These are phyloP conservation scores for Xylariaceae sp. DNA, from an alignment of 2,329 filamentous ascomycete genomes.

Conservation along the genomic window DNA sequence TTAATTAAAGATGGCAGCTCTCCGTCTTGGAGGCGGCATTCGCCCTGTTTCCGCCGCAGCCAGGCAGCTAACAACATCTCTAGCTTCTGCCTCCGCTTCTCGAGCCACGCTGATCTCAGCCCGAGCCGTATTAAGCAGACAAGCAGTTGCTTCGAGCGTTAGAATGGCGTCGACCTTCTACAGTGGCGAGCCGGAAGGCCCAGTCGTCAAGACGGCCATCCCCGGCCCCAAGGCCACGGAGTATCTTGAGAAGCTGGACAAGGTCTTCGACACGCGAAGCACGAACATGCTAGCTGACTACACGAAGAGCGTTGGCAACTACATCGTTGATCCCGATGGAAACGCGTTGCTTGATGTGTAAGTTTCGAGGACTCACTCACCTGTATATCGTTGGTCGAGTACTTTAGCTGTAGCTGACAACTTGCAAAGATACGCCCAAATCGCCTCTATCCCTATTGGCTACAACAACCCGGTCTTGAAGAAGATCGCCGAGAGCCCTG, in stretches of 20 bases:
- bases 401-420: constrained; percentile 10
- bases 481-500: constrained; percentile 64
- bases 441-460: constrained; percentile 85
- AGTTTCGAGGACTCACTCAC: constrained; percentile 28
- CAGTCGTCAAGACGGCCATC: constrained; percentile 55
- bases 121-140: constrained; percentile 16
- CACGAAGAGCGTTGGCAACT: constrained; percentile 71
- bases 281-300: constrained; percentile 80
- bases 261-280: constrained; percentile 80
- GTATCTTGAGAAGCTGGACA: constrained; percentile 63
- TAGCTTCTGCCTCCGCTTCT: constrained; percentile 6
- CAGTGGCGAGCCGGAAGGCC: constrained; percentile 46
- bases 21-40: constrained; percentile 27
- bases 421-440: constrained; percentile 68
- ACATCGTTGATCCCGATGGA: constrained; percentile 67
- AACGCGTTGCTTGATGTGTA: constrained; percentile 69
- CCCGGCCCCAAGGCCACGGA: constrained; percentile 71
- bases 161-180: constrained; percentile 31
- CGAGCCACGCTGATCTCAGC: constrained; percentile 15
- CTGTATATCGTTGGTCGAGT: not conserved
- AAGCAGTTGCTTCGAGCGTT: constrained; percentile 16
- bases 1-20: constrained; percentile 25
- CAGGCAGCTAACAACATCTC: constrained; percentile 17
- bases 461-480: constrained; percentile 83
- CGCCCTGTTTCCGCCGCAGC: constrained; percentile 23